Conservation (phyloP, 164 flowering plant species). For the Amborella trichopoda region DNA sequence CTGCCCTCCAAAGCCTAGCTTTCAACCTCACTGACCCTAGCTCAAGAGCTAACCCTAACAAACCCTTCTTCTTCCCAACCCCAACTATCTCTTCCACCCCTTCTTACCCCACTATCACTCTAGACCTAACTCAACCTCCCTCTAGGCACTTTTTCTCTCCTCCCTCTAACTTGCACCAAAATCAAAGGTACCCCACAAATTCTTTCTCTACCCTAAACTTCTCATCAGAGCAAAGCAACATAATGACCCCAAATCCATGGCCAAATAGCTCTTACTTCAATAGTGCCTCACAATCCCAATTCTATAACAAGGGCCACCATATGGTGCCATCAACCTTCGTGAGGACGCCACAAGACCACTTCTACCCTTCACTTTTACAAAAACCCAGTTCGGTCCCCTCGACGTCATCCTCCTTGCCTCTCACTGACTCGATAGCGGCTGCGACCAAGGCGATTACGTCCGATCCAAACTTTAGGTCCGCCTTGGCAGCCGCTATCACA, state of each 20-base stretch:
- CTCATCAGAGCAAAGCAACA: slow-evolving; percentile 30
- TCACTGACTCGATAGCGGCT: slow-evolving; percentile 43
- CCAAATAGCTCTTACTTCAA: slow-evolving; percentile 20
- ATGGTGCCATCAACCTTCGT: slow-evolving; percentile 18
- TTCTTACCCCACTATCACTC: slow-evolving; percentile 68
- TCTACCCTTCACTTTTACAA: slow-evolving; percentile 35
- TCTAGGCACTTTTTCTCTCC: slow-evolving; percentile 14
- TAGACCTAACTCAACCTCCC: slow-evolving; percentile 71
- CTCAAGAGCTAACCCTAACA: slow-evolving; percentile 35
- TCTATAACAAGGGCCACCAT: slow-evolving; percentile 23
- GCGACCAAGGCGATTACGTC: slow-evolving; percentile 80
- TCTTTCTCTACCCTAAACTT: slow-evolving; percentile 52
- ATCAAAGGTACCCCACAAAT: no score
- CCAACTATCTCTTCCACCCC: slow-evolving; percentile 43
- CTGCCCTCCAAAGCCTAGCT: slow-evolving; percentile 41
- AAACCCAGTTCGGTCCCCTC: slow-evolving; percentile 15
- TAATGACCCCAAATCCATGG: slow-evolving; percentile 20
- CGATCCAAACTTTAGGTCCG: slow-evolving; percentile 78
- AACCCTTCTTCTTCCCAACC: slow-evolving; percentile 43
- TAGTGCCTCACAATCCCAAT: slow-evolving; percentile 19
- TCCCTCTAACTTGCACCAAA: no score
- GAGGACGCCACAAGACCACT: slow-evolving; percentile 22
- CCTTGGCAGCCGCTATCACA: slow-evolving; percentile 63
- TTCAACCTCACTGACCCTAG: slow-evolving; percentile 40
- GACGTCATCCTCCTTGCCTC: slow-evolving; percentile 5